Evolutionary conservation across 306 rosid genomes (phyloP).

Genomic region (Canavalia ensiformis): DNA sequence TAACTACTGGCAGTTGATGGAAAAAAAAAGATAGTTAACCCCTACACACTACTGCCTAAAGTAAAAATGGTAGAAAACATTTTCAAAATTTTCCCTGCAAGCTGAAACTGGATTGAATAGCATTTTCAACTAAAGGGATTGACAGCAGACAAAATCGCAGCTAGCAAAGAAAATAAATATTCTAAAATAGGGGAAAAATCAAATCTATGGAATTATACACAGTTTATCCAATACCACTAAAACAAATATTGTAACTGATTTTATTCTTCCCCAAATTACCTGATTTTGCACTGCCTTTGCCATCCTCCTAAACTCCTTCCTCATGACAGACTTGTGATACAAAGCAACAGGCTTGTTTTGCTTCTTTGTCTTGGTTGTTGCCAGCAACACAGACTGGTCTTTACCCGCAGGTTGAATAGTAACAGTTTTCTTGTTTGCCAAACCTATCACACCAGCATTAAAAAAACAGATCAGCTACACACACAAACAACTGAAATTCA

Average conservation of each 20-base stretch:
- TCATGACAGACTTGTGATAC: slow-evolving; percentile 87
- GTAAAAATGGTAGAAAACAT: neutral
- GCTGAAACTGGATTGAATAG: neutral
- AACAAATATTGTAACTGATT: neutral
- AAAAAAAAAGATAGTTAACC: neutral
- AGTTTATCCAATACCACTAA: neutral
- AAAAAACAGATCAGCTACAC: neutral
- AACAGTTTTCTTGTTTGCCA: slow-evolving; percentile 97
- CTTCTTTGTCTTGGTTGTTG: slow-evolving; percentile 90
- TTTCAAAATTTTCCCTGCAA: neutral
- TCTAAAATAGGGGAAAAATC: neutral
- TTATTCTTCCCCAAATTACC: slow-evolving; percentile 48
- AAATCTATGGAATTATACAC: neutral
- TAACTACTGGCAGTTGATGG: neutral
- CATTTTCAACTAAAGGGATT: neutral
- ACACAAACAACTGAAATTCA: neutral
- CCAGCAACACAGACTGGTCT: slow-evolving; percentile 78
- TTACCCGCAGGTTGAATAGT: slow-evolving; percentile 77
- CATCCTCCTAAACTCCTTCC: slow-evolving; percentile 85
- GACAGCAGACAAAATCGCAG: neutral
- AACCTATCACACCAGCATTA: slow-evolving; percentile 56
- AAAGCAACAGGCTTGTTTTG: slow-evolving; percentile 83
- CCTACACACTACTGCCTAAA: neutral
- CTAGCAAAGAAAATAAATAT: neutral
- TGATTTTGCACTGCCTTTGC: slow-evolving; percentile 81